Evolutionary conservation across 177 flowering plant genomes (phyloP).

Genomic region (Vitis hybrid): DNA sequence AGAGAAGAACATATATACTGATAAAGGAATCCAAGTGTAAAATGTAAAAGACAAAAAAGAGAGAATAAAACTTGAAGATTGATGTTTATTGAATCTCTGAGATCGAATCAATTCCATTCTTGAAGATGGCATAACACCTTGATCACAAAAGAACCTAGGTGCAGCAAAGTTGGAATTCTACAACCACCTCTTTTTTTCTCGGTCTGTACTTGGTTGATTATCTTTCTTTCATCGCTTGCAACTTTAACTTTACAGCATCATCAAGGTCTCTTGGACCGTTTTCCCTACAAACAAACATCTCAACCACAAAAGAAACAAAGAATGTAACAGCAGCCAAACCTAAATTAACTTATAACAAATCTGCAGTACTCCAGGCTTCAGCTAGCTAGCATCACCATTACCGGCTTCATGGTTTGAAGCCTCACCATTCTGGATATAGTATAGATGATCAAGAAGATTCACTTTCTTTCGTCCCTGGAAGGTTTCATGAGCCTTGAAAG

Average conservation of each 20-base stretch:
- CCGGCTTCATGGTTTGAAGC: no score
- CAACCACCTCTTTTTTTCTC: neutral
- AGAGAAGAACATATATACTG: neutral
- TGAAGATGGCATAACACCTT: slow-evolving; percentile 15
- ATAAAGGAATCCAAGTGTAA: neutral
- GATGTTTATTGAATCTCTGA: neutral
- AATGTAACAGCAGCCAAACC: neutral
- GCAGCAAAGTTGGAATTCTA: neutral
- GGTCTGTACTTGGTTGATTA: slow-evolving; percentile 10
- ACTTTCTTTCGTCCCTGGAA: slow-evolving; percentile 11
- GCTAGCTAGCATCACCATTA: no score
- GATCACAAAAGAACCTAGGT: slow-evolving; percentile 22
- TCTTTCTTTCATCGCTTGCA: slow-evolving; percentile 7
- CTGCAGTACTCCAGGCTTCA: no score
- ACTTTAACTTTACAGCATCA: slow-evolving; percentile 22
- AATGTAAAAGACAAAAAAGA: neutral
- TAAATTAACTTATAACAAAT: neutral
- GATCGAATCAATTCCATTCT: slow-evolving; percentile 8
- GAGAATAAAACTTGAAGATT: neutral
- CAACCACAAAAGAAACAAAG: neutral
- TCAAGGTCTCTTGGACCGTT: neutral
- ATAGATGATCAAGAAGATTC: no score
- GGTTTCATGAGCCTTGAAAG: slow-evolving; percentile 31
- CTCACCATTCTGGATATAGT: no score
- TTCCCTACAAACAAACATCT: neutral